Evolutionary conservation across 2,329 filamentous ascomycete species (phyloP), one percentile per base, ranked within the genome.

Genomic region (Fusarium dimerum): DNA sequence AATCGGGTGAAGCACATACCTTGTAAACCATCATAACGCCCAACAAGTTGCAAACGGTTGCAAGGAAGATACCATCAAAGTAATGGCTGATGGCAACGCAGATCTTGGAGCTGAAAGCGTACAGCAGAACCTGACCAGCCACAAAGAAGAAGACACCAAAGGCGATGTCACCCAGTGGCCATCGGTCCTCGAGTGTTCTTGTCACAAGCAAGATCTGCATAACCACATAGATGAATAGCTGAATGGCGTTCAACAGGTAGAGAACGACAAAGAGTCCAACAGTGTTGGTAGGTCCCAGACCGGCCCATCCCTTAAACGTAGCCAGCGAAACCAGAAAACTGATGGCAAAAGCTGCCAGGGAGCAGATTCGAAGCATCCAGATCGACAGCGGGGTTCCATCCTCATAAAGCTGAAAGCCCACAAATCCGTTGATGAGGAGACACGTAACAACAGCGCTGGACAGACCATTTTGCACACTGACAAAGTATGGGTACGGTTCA

Each of bases 21-120:
- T 99, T 99, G 82, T 99, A 99, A 38, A 99, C 87, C 94, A 97
- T 99, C 94, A 99, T 99, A 55, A 99, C 93, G 12, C 87, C 91
- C 41, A 99, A 78, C 42, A 99, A 76, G 69, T 99, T 99, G 78
- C 92, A 94, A 50, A 93, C 86, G 1, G 93, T 97, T 5, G 92
- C 90, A 68, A 99, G 92, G 76, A 97, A 96, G 44, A 97, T 75
- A 1, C 93, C 93, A 67, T 99, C 94, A 45, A 99, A 75, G 69
- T 97, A 99, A 72, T 99, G 94, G 73, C 90, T 86, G 39, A 92
- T 85, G 43, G 84, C 83, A 47, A 87, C 81, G 77, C 94, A 99
- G 66, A 99, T 92, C 57, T 81, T 84, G 60, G 87, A 81, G 75
- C 90, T 94, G 68, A 97, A 90, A 20, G 88, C 91, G 69, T 99